These are phyloP conservation scores for Lasiodiplodia citricola DNA, from an alignment of 2,329 filamentous ascomycete species.

Conservation along the genomic window DNA sequence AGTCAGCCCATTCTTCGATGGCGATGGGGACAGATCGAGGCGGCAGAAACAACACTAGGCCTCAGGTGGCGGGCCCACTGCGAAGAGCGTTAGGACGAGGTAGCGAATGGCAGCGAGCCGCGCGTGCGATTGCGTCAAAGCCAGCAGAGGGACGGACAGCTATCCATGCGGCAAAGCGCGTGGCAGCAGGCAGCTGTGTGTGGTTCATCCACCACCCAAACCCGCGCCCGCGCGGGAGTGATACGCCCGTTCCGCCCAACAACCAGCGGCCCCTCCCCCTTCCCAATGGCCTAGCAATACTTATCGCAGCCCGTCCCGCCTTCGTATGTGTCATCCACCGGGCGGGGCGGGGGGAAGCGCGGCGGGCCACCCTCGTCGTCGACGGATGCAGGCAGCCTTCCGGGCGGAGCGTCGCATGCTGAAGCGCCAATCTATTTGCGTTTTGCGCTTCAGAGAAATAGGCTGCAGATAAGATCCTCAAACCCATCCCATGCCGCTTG, in stretches of 20 bases:
- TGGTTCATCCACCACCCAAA: background rate
- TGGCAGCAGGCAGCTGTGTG: constrained; percentile 10
- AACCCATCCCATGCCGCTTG: constrained; percentile 5
- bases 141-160: background rate
- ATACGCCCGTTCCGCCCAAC: constrained; percentile 19
- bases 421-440: constrained; percentile 17
- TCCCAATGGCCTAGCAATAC: background rate
- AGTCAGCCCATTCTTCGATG: constrained; percentile 7
- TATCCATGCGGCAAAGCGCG: constrained; percentile 7
- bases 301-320: constrained; percentile 7
- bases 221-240: background rate
- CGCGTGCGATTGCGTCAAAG: constrained; percentile 15
- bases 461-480: constrained; percentile 17
- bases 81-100: background rate
- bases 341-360: background rate
- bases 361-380: background rate
- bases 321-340: constrained; percentile 7
- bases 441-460: background rate
- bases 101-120: background rate
- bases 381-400: constrained; percentile 2
- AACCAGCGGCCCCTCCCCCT: background rate
- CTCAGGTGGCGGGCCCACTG: background rate
- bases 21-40: background rate
- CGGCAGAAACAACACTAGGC: constrained; percentile 2
- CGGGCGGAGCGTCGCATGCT: background rate